Conservation (phyloP, 2,329 filamentous ascomycete species). For the Trichoderma sp. region DNA sequence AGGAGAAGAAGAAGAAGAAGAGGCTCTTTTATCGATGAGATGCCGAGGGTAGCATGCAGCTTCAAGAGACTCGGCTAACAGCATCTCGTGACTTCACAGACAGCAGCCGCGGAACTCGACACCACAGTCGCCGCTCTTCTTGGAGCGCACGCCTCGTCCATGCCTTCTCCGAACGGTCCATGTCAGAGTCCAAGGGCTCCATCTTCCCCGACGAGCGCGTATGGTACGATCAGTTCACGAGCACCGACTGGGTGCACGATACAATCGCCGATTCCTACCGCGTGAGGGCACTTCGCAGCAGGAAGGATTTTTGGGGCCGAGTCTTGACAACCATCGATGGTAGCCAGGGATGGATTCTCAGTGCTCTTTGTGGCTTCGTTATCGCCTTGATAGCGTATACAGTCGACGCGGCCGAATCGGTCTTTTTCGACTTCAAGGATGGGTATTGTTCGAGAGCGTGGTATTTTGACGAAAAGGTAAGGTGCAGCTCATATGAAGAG, state of each 20-base stretch:
- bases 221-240: conserved; percentile 99
- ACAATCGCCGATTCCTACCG: conserved; percentile 92
- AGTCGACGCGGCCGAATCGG: conserved; percentile 82
- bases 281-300: conserved; percentile 74
- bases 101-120: conserved; percentile 39
- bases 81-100: conserved; percentile 29
- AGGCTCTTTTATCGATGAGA: not conserved
- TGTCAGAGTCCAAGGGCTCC: conserved; percentile 64
- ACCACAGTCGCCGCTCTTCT: conserved; percentile 59
- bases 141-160: conserved; percentile 61
- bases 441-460: conserved; percentile 75
- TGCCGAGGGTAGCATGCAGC: not conserved
- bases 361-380: conserved; percentile 82
- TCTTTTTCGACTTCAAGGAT: conserved; percentile 86
- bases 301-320: conserved; percentile 83
- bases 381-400: conserved; percentile 84
- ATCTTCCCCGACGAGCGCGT: conserved; percentile 79
- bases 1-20: not conserved
- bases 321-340: conserved; percentile 76
- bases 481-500: not conserved
- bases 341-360: conserved; percentile 90
- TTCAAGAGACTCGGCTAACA: not conserved
- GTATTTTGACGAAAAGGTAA: conserved; percentile 68
- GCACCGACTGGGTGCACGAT: conserved; percentile 97
- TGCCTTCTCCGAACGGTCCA: conserved; percentile 57